Evolutionary conservation across 1,284 basidiomycete genomes (phyloP), one percentile per base, ranked within the genome.

Genomic region (Boletellus sp.): DNA sequence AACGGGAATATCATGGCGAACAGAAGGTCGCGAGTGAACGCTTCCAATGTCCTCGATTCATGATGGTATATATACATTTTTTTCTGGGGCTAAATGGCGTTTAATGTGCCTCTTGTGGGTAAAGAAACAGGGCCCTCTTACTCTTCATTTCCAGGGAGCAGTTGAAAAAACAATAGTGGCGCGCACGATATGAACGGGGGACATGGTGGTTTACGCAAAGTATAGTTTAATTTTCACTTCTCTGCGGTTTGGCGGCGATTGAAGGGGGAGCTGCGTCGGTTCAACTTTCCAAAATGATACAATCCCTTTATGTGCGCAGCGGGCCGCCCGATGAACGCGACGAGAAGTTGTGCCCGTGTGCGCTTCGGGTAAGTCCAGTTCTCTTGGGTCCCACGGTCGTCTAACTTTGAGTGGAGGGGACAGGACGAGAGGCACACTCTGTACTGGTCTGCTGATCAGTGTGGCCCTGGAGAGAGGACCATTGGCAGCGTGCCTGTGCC

Each of bases 131-230:
- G 16, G 22, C 35, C 44, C 8, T 43, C 37, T 37, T 44, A 52
- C 39, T 51, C 57, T 47, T 60, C 57, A 47, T 47, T 42, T 52
- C 54, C 51, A 11, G 28, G 48, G 30, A 43, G 44, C 40, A 32
- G 39, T 32, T 11, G 33, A 48, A 45, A 46, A 47, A 47, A 59
- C 59, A 66, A 56, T 54, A 44, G 42, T 26, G 22, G 39, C 30
- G 26, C 22, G 42, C 57, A 60, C 51, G 56, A 68, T 65, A 70
- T 68, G 68, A 69, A 48, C 55, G 65, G 55, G 65, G 40, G 66
- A 64, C 40, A 57, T 57, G 42, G 47, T 58, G 18, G 21, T 48
- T 38, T 51, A 61, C 49, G 52, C 50, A 49, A 55, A 26, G 37
- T 21, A 45, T 41, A 15, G 37, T 32, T 30, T 46, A 11, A 39